phyloP scores from a whole-genome alignment of 2,329 filamentous ascomycete genomes.

The Aspergillus ibericus region DNA sequence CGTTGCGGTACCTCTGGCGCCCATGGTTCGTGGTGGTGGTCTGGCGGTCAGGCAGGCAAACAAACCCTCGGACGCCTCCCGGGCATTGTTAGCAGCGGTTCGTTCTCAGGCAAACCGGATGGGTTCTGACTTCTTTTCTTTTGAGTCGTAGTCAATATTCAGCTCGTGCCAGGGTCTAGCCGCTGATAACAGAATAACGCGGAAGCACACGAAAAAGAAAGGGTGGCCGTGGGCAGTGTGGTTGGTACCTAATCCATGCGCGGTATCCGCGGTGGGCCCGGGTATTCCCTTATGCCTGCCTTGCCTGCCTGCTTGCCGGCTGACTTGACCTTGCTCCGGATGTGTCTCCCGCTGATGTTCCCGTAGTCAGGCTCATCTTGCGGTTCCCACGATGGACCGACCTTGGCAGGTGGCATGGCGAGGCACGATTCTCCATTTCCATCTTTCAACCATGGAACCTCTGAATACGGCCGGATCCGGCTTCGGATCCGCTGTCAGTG shows the following conservation, averaged over 20 bases:
- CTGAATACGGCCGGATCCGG: background rate
- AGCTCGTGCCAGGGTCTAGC: conserved; percentile 6
- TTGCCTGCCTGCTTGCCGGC: background rate
- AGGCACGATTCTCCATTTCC: background rate
- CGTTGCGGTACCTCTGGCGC: too few relatives aligned
- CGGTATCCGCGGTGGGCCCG: conserved; percentile 20
- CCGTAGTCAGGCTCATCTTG: background rate
- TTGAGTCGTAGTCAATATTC: background rate
- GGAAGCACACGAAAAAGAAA: conserved; percentile 1
- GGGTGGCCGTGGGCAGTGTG: background rate
- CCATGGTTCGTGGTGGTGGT: background rate
- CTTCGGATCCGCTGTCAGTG: background rate
- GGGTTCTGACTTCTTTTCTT: too few relatives aligned
- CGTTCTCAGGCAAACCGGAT: background rate
- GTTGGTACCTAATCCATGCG: conserved; percentile 8
- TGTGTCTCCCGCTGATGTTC: background rate
- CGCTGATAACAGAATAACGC: background rate
- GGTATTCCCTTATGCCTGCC: conserved; percentile 9
- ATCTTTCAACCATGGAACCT: conserved; percentile 5
- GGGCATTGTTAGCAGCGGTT: background rate
- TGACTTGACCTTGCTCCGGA: background rate
- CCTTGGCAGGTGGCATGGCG: too few relatives aligned
- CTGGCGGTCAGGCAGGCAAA: conserved; percentile 9
- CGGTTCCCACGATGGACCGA: background rate
- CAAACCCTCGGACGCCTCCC: background rate